Conservation (phyloP, 257 asterid genomes). For the Solanum pinnatisectum region DNA sequence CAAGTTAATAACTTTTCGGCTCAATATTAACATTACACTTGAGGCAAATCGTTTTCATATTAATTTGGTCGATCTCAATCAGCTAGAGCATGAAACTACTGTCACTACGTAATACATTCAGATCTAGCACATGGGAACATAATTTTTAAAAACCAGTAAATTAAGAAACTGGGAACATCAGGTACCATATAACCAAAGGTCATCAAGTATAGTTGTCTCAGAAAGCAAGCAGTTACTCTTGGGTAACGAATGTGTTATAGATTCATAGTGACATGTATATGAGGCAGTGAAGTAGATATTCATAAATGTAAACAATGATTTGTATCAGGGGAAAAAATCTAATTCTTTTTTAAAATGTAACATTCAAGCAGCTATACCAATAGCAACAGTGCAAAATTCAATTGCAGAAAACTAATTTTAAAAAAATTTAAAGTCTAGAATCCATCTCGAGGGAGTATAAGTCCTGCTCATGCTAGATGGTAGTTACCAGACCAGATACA, state of each 20-base stretch:
- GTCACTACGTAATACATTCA: not conserved
- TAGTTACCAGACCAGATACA: not conserved
- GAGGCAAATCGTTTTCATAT: not conserved
- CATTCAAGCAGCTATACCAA: not conserved
- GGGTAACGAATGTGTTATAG: not conserved
- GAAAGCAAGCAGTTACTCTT: not conserved
- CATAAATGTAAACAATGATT: not conserved
- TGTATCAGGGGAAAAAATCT: not conserved
- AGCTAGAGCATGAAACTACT: not conserved
- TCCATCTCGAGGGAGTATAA: not conserved
- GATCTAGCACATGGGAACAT: not conserved
- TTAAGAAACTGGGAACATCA: not conserved
- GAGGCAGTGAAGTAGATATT: not conserved
- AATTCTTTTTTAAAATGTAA: not conserved
- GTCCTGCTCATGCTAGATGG: not conserved
- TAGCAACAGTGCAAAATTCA: not conserved
- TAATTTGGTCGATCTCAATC: not conserved
- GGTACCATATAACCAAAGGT: not conserved
- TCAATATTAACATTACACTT: not conserved
- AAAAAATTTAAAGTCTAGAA: not conserved
- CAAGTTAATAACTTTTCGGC: not conserved
- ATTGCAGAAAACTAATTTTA: not conserved
- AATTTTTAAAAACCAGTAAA: not conserved
- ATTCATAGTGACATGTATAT: not conserved
- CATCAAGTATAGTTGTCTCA: not conserved